phyloP scores from a whole-genome alignment of 2,329 filamentous ascomycete genomes.

The Sclerotiophoma versabilis region DNA sequence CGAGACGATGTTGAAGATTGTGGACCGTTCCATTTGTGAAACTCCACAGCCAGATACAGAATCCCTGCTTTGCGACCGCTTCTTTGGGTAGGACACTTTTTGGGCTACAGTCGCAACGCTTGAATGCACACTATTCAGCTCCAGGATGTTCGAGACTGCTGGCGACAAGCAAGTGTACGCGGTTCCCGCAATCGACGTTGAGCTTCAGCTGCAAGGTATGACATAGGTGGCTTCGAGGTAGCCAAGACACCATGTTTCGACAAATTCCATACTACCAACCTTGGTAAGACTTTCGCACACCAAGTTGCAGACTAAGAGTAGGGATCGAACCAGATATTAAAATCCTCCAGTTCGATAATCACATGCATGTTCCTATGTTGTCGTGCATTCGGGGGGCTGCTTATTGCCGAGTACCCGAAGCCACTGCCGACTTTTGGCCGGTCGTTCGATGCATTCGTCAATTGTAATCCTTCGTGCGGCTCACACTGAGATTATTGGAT shows the following conservation, averaged over 20 bases:
- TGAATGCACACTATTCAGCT: background rate
- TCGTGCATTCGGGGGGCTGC: background rate
- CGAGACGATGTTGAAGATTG: slow-evolving; percentile 22
- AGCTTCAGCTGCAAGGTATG: slow-evolving; percentile 2
- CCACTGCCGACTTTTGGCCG: slow-evolving; percentile 13
- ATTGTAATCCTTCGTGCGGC: background rate
- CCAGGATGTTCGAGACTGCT: slow-evolving; percentile 6
- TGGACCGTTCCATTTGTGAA: slow-evolving; percentile 28
- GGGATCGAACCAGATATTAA: background rate
- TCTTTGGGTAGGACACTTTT: background rate
- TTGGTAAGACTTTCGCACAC: background rate
- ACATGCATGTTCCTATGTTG: background rate
- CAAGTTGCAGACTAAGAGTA: background rate
- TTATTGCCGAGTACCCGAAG: slow-evolving; percentile 9
- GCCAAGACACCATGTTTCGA: background rate
- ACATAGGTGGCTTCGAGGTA: slow-evolving; percentile 9
- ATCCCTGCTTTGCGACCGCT: slow-evolving; percentile 20
- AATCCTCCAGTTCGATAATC: background rate
- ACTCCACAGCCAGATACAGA: slow-evolving; percentile 19
- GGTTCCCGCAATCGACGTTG: slow-evolving; percentile 3
- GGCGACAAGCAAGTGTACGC: background rate
- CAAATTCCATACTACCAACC: background rate
- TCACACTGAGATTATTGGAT: background rate
- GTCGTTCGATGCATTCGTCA: slow-evolving; percentile 6
- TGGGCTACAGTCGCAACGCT: background rate